phyloP scores from a whole-genome alignment of 495 filamentous ascomycete genomes.

The Xylaria grammica region DNA sequence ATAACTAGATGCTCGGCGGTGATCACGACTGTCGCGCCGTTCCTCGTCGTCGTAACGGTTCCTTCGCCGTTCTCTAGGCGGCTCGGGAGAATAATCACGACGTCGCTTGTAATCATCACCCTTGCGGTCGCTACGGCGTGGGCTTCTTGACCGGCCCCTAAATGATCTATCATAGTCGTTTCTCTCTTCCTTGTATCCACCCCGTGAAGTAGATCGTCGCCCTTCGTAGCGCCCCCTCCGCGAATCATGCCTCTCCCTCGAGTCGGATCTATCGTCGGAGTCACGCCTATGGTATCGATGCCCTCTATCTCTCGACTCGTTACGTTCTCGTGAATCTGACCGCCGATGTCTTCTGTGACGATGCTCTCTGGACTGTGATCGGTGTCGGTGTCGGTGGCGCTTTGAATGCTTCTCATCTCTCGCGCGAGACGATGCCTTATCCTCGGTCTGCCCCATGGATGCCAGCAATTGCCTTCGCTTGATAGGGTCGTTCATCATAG shows the following conservation, averaged over 20 bases:
- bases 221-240: conserved; percentile 29
- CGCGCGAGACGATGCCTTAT: conserved; percentile 44
- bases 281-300: conserved; percentile 38
- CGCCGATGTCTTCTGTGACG: conserved; percentile 54
- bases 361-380: conserved; percentile 46
- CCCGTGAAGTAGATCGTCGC: conserved; percentile 29
- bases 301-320: conserved; percentile 46
- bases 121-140: conserved; percentile 35
- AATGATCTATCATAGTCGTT: conserved; percentile 28
- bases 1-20: conserved; percentile 24
- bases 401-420: conserved; percentile 57
- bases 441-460: conserved; percentile 58
- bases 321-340: conserved; percentile 43
- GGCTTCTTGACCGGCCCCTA: conserved; percentile 40
- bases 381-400: conserved; percentile 49
- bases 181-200: conserved; percentile 22
- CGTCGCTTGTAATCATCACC: conserved; percentile 31
- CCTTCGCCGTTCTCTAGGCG: conserved; percentile 22
- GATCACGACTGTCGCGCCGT: conserved; percentile 28
- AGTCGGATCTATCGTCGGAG: conserved; percentile 39
- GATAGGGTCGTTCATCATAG: conserved; percentile 82
- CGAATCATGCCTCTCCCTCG: conserved; percentile 41
- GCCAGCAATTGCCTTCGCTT: conserved; percentile 72
- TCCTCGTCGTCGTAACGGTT: conserved; percentile 26
- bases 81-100: conserved; percentile 35